A percentile compares a stretch with the other conserved stretches of the same genome.
Evolutionary conservation across 1,284 basidiomycete genomes (phyloP).

Genomic region (Leccinum laetum): DNA sequence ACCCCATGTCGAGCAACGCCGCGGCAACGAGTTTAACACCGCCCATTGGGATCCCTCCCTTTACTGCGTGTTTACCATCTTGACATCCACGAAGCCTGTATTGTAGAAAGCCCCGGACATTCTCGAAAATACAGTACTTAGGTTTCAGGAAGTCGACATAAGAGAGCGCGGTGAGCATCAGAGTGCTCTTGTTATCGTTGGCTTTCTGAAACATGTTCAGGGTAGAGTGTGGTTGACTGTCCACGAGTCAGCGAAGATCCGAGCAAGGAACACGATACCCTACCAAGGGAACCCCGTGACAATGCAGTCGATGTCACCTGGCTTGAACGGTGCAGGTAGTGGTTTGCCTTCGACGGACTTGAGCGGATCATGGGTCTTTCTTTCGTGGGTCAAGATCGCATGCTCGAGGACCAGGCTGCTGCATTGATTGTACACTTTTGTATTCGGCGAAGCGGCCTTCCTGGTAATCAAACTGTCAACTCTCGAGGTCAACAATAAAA

Average conservation of each 20-base stretch:
- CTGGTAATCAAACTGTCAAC: slow-evolving; percentile 16
- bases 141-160: slow-evolving; percentile 64
- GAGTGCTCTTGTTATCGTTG: slow-evolving; percentile 53
- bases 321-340: slow-evolving; percentile 45
- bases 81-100: slow-evolving; percentile 56
- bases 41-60: slow-evolving; percentile 65
- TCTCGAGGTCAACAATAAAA: neutral
- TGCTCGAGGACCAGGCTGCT: slow-evolving; percentile 59
- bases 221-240: slow-evolving; percentile 54
- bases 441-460: slow-evolving; percentile 47
- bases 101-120: slow-evolving; percentile 67
- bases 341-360: slow-evolving; percentile 37
- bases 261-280: neutral
- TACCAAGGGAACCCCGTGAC: slow-evolving; percentile 76
- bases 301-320: slow-evolving; percentile 58
- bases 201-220: slow-evolving; percentile 57
- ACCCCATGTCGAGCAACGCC: slow-evolving; percentile 64
- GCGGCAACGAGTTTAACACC: slow-evolving; percentile 65
- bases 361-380: slow-evolving; percentile 37
- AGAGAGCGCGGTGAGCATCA: slow-evolving; percentile 59
- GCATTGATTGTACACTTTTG: slow-evolving; percentile 56
- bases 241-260: neutral
- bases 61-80: slow-evolving; percentile 43
- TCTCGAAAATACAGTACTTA: slow-evolving; percentile 66
- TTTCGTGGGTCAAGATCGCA: slow-evolving; percentile 47